Evolutionary conservation across 805 yeast species (phyloP).

Genomic region (Zygosaccharomyces rouxii): DNA sequence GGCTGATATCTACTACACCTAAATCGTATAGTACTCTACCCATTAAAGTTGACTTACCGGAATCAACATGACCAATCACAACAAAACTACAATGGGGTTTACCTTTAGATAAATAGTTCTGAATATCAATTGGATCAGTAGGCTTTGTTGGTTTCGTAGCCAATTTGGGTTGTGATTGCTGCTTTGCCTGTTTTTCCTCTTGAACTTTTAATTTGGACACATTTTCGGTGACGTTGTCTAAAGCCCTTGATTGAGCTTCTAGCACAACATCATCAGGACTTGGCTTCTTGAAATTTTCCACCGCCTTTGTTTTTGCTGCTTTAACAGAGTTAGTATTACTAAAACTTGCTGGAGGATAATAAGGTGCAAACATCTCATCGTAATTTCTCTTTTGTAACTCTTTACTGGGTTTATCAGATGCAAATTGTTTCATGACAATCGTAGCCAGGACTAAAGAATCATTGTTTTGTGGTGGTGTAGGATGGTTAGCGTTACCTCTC

Average conservation of each 20-base stretch:
- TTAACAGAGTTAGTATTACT: conserved; percentile 38
- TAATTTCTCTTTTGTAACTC: conserved; percentile 23
- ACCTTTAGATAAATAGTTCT: conserved; percentile 78
- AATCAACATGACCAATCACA: conserved; percentile 99
- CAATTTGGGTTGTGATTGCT: conserved; percentile 23
- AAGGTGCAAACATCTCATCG: conserved; percentile 30
- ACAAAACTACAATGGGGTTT: conserved; percentile 95
- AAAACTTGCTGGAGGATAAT: conserved; percentile 32
- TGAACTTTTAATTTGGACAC: conserved; percentile 15
- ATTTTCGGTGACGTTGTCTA: conserved; percentile 33
- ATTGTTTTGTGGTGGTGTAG: background rate
- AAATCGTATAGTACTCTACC: conserved; percentile 90
- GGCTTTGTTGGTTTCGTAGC: conserved; percentile 31
- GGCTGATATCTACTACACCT: conserved; percentile 94
- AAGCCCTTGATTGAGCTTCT: conserved; percentile 51
- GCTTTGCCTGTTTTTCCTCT: conserved; percentile 40
- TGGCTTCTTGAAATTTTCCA: conserved; percentile 55
- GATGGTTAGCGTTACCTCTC: background rate
- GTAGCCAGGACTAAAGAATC: conserved; percentile 5
- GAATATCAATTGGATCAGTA: conserved; percentile 49
- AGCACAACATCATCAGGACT: conserved; percentile 79
- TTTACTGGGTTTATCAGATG: conserved; percentile 4
- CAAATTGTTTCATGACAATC: conserved; percentile 3
- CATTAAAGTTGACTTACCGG: conserved; percentile 98
- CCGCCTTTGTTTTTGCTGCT: conserved; percentile 37